Conservation (phyloP, 192 early-diverging fungal species). For the Coemansia sp. region DNA sequence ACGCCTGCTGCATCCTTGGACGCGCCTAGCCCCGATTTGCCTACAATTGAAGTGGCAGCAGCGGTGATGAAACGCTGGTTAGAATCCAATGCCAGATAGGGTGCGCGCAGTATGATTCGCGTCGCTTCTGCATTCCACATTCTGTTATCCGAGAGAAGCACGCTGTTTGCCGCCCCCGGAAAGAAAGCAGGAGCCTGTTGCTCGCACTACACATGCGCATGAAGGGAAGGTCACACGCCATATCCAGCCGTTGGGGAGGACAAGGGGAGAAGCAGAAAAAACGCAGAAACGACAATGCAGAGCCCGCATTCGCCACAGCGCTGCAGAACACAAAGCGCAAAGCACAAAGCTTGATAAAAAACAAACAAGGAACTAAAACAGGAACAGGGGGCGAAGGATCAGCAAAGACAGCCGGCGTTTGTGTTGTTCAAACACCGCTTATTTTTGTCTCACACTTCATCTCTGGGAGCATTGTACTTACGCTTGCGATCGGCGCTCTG, state of each 20-base stretch:
- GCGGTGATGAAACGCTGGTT: not conserved
- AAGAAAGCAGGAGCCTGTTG: not conserved
- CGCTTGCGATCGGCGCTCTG: conserved; percentile 39
- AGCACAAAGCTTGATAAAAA: not conserved
- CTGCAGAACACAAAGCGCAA: not conserved
- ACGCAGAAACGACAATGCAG: not conserved
- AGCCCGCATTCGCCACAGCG: not conserved
- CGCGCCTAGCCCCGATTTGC: conserved; percentile 11
- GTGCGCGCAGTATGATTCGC: not conserved
- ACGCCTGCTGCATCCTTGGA: conserved; percentile 14
- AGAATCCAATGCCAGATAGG: not conserved
- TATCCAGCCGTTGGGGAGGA: conserved; percentile 7
- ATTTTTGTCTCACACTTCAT: not conserved
- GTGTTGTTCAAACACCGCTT: conserved; percentile 2
- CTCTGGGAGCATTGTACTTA: conserved; percentile 9
- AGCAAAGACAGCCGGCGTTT: not conserved
- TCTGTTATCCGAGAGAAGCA: no score
- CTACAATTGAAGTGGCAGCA: conserved; percentile 14
- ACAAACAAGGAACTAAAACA: no score
- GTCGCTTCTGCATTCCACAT: no score
- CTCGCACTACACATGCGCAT: not conserved
- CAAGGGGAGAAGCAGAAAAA: not conserved
- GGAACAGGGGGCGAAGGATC: not conserved
- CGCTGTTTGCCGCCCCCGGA: no score
- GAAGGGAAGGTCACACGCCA: conserved; percentile 8